Evolutionary conservation across 495 filamentous ascomycete genomes (phyloP).

Genomic region (Neurospora tetrasperma): DNA sequence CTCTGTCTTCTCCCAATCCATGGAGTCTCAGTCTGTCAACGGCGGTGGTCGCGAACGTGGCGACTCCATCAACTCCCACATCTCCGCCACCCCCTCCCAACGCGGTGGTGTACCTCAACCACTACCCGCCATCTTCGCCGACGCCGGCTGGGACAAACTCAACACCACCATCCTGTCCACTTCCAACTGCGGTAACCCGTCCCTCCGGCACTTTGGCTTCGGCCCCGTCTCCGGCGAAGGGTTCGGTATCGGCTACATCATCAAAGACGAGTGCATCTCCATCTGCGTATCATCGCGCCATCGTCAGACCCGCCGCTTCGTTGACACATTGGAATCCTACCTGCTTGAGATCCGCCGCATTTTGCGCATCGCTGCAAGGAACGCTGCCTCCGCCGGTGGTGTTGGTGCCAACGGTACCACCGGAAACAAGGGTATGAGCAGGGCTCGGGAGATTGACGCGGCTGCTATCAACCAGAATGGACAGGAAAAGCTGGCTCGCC

Average conservation of each 20-base stretch:
- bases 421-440: constrained; percentile 15
- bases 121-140: constrained; percentile 75
- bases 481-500: background rate
- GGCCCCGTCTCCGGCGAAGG: constrained; percentile 90
- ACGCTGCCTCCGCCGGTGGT: constrained; percentile 11
- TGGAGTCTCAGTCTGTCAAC: constrained; percentile 6
- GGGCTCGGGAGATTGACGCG: constrained; percentile 36
- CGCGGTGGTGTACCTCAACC: constrained; percentile 18
- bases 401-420: background rate
- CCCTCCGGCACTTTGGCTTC: constrained; percentile 93
- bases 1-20: constrained; percentile 30
- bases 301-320: constrained; percentile 79
- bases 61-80: constrained; percentile 28
- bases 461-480: background rate
- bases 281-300: constrained; percentile 92
- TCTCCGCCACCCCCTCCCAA: constrained; percentile 8
- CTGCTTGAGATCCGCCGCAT: constrained; percentile 82
- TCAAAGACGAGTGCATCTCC: constrained; percentile 88
- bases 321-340: constrained; percentile 83
- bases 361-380: constrained; percentile 54
- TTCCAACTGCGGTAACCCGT: constrained; percentile 98
- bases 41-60: constrained; percentile 25
- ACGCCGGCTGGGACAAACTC: constrained; percentile 84
- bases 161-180: constrained; percentile 93
- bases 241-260: constrained; percentile 97